Evolutionary conservation across 106 monocot genomes (phyloP).

Genomic region (Vanilla planifolia): DNA sequence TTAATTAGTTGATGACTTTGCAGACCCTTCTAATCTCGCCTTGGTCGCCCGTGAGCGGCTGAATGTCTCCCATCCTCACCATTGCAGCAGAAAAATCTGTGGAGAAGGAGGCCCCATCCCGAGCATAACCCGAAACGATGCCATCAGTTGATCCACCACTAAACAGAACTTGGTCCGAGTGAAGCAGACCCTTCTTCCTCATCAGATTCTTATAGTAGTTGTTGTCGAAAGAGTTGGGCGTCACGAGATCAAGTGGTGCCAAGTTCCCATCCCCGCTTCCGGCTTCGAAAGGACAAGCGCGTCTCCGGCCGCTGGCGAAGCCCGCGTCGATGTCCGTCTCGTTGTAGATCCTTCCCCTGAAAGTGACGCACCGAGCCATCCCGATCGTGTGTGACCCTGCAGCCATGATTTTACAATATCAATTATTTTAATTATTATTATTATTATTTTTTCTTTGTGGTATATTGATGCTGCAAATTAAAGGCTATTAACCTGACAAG

Average conservation of each 20-base stretch:
- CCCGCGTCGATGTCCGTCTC: conserved; percentile 18
- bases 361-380: conserved; percentile 4
- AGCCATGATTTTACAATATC: no score
- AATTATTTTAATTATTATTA: no score
- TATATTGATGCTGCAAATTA: no score
- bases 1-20: conserved; percentile 1
- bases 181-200: conserved; percentile 15
- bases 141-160: conserved; percentile 12
- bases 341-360: conserved; percentile 22
- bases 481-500: conserved; percentile 12
- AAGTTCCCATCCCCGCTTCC: neutral
- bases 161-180: conserved; percentile 20
- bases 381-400: conserved; percentile 20
- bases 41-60: conserved; percentile 1
- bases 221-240: conserved; percentile 21
- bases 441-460: neutral
- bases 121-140: conserved; percentile 11
- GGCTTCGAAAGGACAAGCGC: no score
- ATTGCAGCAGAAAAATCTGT: neutral
- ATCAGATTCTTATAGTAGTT: conserved; percentile 21
- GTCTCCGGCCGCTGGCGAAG: conserved; percentile 7
- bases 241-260: conserved; percentile 11
- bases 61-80: conserved; percentile 12
- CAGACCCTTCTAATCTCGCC: conserved; percentile 16
- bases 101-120: neutral